phyloP scores from a whole-genome alignment of 306 rosid species.

The Spatholobus suberectus region DNA sequence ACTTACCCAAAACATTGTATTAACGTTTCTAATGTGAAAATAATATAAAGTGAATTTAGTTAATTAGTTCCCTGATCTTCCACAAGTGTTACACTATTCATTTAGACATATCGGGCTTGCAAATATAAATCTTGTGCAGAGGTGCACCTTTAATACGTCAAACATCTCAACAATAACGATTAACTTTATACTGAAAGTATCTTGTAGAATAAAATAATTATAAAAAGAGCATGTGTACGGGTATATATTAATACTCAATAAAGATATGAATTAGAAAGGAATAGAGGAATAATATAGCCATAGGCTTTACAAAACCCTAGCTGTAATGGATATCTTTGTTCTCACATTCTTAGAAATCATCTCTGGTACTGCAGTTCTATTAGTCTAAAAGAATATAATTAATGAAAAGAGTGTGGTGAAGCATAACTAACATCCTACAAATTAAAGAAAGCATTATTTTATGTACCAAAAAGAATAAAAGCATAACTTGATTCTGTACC shows the following conservation, averaged over 20 bases:
- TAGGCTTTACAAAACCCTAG: background rate
- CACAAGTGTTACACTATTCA: too few relatives aligned
- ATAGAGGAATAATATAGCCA: background rate
- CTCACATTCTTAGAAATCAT: background rate
- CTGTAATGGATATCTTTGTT: background rate
- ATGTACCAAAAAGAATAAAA: background rate
- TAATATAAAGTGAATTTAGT: too few relatives aligned
- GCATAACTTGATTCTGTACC: slow-evolving; percentile 16
- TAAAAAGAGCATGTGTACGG: background rate
- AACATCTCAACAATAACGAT: background rate
- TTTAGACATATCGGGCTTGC: background rate
- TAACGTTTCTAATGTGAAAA: too few relatives aligned
- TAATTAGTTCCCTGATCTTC: too few relatives aligned
- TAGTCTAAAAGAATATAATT: background rate
- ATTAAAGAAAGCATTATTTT: background rate
- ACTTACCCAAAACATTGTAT: too few relatives aligned
- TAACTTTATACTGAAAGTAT: background rate
- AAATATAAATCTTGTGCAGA: background rate
- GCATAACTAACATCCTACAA: background rate
- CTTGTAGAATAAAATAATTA: background rate
- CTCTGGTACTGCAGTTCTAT: background rate
- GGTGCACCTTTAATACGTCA: background rate
- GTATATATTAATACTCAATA: background rate
- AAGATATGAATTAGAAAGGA: background rate
- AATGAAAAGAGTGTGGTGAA: background rate